phyloP scores from a whole-genome alignment of 2,329 filamentous ascomycete genomes.

The Neofusicoccum ribis region DNA sequence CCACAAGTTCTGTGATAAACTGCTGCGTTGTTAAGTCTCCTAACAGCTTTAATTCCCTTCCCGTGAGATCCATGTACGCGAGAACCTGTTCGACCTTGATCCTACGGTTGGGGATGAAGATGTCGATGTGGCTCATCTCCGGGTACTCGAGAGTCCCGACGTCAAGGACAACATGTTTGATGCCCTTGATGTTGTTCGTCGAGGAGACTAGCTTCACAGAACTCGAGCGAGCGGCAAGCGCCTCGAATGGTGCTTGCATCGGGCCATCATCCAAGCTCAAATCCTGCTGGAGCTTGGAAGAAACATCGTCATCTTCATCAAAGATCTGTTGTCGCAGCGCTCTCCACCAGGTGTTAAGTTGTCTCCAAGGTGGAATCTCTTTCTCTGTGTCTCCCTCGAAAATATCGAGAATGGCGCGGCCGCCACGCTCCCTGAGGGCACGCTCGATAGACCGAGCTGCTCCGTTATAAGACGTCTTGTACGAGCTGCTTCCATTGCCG shows the following conservation, averaged over 20 bases:
- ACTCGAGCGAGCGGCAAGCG: not conserved
- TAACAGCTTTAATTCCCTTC: not conserved
- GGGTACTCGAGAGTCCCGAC: conserved; percentile 13
- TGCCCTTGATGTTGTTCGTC: not conserved
- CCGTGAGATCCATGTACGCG: conserved; percentile 14
- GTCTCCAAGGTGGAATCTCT: conserved; percentile 6
- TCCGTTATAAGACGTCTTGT: conserved; percentile 12
- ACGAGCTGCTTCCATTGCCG: conserved; percentile 26
- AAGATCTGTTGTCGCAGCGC: not conserved
- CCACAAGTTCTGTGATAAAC: not conserved
- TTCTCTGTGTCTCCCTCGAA: conserved; percentile 14
- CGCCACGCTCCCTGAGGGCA: conserved; percentile 21
- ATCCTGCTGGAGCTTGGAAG: not conserved
- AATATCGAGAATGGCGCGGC: not conserved
- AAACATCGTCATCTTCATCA: not conserved
- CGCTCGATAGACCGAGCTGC: conserved; percentile 21
- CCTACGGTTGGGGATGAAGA: conserved; percentile 24
- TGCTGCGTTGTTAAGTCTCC: conserved; percentile 2
- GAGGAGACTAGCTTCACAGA: not conserved
- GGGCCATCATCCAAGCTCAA: not conserved
- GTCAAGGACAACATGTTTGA: conserved; percentile 5
- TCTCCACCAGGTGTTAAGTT: conserved; percentile 6
- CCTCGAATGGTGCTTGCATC: not conserved
- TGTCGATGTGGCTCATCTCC: conserved; percentile 23
- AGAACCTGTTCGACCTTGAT: conserved; percentile 22